Conservation (phyloP, 2,329 filamentous ascomycete species). For the Ascochyta rabiei region DNA sequence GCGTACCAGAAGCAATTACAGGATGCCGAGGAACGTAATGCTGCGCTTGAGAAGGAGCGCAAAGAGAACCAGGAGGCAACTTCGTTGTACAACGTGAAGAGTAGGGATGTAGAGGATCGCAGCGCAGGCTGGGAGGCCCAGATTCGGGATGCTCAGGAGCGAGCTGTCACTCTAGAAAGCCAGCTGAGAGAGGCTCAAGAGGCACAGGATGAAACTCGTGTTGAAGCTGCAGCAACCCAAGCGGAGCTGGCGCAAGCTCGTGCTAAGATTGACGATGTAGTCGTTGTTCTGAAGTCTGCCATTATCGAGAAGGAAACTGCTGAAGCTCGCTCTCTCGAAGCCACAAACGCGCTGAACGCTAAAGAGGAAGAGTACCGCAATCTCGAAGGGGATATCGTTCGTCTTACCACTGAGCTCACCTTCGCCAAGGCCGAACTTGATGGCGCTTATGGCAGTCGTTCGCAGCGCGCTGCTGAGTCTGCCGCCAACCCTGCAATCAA, state of each 20-base stretch:
- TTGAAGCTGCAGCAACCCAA: constrained; percentile 44
- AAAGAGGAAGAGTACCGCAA: constrained; percentile 47
- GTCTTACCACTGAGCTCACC: constrained; percentile 79
- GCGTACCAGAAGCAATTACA: constrained; percentile 40
- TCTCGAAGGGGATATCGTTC: constrained; percentile 68
- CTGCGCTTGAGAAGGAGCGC: constrained; percentile 37
- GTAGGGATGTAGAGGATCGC: constrained; percentile 30
- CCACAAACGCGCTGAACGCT: constrained; percentile 34
- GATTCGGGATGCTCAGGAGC: constrained; percentile 40
- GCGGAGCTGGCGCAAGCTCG: constrained; percentile 45
- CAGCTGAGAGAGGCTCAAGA: constrained; percentile 41
- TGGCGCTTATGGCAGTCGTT: constrained; percentile 84
- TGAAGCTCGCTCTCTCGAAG: constrained; percentile 38
- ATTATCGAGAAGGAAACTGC: constrained; percentile 42
- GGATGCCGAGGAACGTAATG: constrained; percentile 34
- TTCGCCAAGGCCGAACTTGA: constrained; percentile 90
- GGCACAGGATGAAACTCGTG: constrained; percentile 41
- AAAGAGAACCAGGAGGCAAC: constrained; percentile 39
- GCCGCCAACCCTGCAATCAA: constrained; percentile 63
- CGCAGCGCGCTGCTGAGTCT: constrained; percentile 70
- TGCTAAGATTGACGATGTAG: constrained; percentile 38
- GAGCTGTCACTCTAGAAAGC: constrained; percentile 40
- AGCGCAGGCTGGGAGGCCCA: constrained; percentile 40
- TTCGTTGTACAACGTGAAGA: constrained; percentile 27
- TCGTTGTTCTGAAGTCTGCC: constrained; percentile 31